Base-by-base conservation (phyloP, 345 rosid species). In the Hibiscus mutabilis region DNA sequence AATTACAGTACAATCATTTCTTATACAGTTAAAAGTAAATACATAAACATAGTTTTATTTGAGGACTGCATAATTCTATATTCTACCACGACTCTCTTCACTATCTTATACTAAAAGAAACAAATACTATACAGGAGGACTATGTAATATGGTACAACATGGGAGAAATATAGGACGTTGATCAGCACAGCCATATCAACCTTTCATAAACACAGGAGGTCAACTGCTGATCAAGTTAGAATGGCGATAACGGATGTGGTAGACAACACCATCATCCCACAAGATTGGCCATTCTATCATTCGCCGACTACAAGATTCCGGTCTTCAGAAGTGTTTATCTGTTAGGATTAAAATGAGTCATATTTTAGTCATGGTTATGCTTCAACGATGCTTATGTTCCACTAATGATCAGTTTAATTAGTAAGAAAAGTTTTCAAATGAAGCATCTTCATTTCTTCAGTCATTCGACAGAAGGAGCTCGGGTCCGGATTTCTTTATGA, bases 81-180 rank as follows among this genome's bases (percentile, higher is more conserved):
- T 49, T 15, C 53, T 49, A 49, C 18, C 67, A 74, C 27, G 69
- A 70, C 79, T 60, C 71, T 67, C 49, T 73, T 73, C 77, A 68
- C 67, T 78, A 66, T 59, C 76, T 75, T 72, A 61, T 16, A n/a
- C n/a, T n/a, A 66, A 66, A 70, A 14, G 73, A 70, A 18, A 68
- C 59, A 64, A 57, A 73, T 64, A 78, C 85, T 87, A 81, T 84
- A 83, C 91, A 81, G 73, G 60, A 77, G 66, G 76, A 73, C 79
- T 78, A 71, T 46, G 76, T 35, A 49, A 74, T 56, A 77, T 70
- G 80, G 65, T 76, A 80, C 79, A 76, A 59, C 3, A 74, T 72
- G 71, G 67, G 37, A 72, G 61, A 66, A 46, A 58, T 79, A 75
- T 12, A 24, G 76, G 4, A 49, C 19, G 2, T 70, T 68, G 76